Evolutionary conservation across 1,284 basidiomycete species (phyloP).

Genomic region (Vanrija pseudolonga): DNA sequence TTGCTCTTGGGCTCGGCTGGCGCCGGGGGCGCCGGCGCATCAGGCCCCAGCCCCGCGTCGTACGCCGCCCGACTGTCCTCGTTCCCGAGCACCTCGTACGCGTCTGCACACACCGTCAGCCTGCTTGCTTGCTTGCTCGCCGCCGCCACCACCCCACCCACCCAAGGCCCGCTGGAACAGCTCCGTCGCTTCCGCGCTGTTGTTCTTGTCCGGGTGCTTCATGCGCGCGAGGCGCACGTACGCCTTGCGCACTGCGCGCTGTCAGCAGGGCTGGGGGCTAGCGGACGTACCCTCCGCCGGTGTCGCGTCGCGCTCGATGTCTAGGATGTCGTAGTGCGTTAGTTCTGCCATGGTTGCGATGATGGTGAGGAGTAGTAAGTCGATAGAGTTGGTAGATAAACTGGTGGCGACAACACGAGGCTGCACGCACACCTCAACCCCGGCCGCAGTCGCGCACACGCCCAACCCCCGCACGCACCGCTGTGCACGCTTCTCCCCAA

Average conservation of each 20-base stretch:
- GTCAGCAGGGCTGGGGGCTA: not conserved
- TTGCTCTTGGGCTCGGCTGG: too few relatives aligned
- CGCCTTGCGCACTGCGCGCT: conserved; percentile 10
- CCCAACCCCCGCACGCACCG: not conserved
- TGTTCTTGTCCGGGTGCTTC: conserved; percentile 10
- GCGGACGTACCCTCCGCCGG: not conserved
- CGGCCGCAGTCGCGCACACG: not conserved
- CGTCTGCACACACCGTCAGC: too few relatives aligned
- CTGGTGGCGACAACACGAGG: not conserved
- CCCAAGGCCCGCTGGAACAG: conserved; percentile 1
- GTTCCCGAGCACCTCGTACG: too few relatives aligned
- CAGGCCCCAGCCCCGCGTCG: too few relatives aligned
- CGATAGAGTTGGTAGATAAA: not conserved
- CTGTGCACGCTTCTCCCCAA: too few relatives aligned
- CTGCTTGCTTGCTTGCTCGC: too few relatives aligned
- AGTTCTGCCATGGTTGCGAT: not conserved
- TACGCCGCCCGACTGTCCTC: too few relatives aligned
- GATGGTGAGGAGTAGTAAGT: not conserved
- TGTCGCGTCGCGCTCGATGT: not conserved
- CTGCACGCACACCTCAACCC: not conserved
- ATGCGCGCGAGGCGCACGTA: conserved; percentile 2
- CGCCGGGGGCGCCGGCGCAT: too few relatives aligned
- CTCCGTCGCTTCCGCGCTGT: not conserved
- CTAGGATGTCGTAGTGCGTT: conserved; percentile 3
- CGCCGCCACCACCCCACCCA: not conserved